phyloP scores from a whole-genome alignment of 2,329 filamentous ascomycete species.

The Aspergillus melleus region DNA sequence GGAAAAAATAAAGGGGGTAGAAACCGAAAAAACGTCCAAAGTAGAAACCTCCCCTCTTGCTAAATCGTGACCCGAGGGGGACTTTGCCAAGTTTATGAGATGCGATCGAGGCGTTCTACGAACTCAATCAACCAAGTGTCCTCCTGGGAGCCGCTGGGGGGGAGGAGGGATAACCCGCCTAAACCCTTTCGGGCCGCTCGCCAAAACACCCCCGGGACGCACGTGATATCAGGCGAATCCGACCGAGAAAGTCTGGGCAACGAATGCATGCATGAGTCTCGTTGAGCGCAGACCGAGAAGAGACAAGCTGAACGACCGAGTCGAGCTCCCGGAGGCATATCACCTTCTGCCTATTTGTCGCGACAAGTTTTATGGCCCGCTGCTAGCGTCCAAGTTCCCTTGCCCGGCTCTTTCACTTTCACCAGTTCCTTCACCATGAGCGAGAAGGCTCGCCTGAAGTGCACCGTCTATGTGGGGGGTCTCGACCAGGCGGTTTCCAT shows the following conservation, averaged over 20 bases:
- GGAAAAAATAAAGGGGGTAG: conserved; percentile 13
- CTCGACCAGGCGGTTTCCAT: conserved; percentile 76
- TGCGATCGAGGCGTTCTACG: conserved; percentile 23
- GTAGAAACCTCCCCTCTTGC: conserved; percentile 28
- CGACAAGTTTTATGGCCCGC: neutral
- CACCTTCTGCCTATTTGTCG: neutral
- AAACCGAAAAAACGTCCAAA: conserved; percentile 13
- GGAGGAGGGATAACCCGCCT: conserved; percentile 23
- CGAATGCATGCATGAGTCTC: conserved; percentile 2
- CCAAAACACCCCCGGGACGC: conserved; percentile 32
- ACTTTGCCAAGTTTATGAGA: conserved; percentile 17
- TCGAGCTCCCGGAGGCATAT: neutral
- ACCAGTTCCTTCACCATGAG: conserved; percentile 60
- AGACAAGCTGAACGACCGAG: neutral
- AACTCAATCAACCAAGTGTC: conserved; percentile 41
- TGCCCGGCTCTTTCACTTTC: neutral
- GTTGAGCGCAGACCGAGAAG: neutral
- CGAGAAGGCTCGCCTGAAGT: conserved; percentile 78
- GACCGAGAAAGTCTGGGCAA: conserved; percentile 12
- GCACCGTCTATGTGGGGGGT: conserved; percentile 89
- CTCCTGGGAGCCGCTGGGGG: conserved; percentile 36
- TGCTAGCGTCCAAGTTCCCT: neutral
- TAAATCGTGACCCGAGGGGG: conserved; percentile 29
- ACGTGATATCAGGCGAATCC: conserved; percentile 36
- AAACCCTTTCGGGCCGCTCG: conserved; percentile 30